A percentile compares a stretch with the other conserved stretches of the same genome.
phyloP scores from a whole-genome alignment of 139 green algal species.

The Eudorina sp. region DNA sequence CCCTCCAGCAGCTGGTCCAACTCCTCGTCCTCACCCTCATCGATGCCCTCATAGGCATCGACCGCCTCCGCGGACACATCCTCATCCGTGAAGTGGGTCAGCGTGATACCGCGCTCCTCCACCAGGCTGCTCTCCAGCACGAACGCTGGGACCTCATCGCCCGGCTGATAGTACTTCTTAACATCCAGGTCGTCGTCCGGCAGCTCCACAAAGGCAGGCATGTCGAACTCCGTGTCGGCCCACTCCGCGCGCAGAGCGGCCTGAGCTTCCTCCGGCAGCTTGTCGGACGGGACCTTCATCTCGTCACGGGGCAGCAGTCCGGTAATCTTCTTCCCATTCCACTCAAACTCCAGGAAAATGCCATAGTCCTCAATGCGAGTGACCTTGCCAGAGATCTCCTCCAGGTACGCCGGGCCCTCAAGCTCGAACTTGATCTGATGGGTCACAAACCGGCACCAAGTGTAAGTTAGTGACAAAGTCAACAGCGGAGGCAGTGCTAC shows the following conservation, averaged over 20 bases:
- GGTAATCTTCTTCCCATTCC: constrained; percentile 48
- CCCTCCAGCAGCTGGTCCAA: constrained; percentile 40
- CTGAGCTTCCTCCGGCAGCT: constrained; percentile 31
- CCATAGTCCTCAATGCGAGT: constrained; percentile 60
- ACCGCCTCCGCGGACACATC: constrained; percentile 54
- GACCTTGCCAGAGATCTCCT: constrained; percentile 56
- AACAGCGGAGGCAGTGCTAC: background rate
- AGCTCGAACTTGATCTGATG: constrained; percentile 37
- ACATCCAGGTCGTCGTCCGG: constrained; percentile 39
- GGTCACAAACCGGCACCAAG: background rate
- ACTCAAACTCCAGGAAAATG: constrained; percentile 54
- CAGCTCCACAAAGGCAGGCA: constrained; percentile 25
- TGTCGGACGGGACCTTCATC: constrained; percentile 40
- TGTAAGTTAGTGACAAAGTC: background rate
- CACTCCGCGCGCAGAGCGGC: constrained; percentile 25
- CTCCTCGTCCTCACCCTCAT: constrained; percentile 54
- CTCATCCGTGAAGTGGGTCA: constrained; percentile 67
- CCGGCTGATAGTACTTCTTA: constrained; percentile 48
- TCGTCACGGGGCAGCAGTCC: constrained; percentile 46
- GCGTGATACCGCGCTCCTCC: constrained; percentile 31
- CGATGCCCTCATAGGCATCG: constrained; percentile 20
- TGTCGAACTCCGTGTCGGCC: constrained; percentile 41
- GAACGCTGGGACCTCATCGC: constrained; percentile 48
- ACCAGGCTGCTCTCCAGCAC: constrained; percentile 57
- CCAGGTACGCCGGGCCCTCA: constrained; percentile 44